Conservation (phyloP, 306 rosid genomes). For the Rubus parviflorus region DNA sequence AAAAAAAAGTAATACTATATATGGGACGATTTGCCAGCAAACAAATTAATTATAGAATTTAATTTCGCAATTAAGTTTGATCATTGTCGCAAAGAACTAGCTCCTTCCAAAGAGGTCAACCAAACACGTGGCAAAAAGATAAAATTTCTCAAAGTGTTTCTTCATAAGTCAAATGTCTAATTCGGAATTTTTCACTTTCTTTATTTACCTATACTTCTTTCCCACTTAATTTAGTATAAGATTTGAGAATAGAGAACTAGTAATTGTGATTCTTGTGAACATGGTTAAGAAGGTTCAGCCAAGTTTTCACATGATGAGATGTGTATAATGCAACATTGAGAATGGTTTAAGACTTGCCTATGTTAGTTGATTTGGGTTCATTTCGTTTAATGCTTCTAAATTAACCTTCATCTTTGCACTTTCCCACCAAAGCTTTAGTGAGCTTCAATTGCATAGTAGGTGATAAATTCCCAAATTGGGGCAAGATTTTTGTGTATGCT, state of each 20-base stretch:
- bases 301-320: neutral
- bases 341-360: neutral
- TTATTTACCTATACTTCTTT: conserved; percentile 4
- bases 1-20: no score
- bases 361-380: neutral
- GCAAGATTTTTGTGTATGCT: neutral
- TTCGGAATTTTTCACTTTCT: neutral
- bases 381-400: neutral
- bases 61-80: neutral
- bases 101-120: conserved; percentile 16
- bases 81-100: neutral
- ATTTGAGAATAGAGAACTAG: neutral
- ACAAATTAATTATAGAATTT: neutral
- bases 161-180: neutral
- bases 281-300: neutral
- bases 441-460: neutral
- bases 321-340: neutral
- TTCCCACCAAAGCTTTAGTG: neutral
- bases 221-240: neutral
- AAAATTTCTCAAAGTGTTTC: neutral
- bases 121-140: conserved; percentile 15
- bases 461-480: neutral
- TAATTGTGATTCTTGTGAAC: neutral
- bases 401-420: neutral
- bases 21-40: neutral